Evolutionary conservation across 2,329 filamentous ascomycete species (phyloP), one percentile per base, ranked within the genome.

Genomic region (Endocalyx cinctus): DNA sequence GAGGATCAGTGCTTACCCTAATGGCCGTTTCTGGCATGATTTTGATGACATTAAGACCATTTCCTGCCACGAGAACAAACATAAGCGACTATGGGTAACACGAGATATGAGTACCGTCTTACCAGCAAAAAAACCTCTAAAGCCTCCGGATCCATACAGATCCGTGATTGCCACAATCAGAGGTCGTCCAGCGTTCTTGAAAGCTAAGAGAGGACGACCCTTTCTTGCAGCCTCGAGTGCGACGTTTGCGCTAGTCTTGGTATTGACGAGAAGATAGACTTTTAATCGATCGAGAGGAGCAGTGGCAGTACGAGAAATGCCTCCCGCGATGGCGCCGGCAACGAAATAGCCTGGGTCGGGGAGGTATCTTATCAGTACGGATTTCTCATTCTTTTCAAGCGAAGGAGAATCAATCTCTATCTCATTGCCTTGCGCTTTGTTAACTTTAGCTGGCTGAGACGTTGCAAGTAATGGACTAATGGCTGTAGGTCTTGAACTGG

Each of bases 1-100:
- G 25, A 3, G 16, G 25, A 27, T 28, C 20, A 16, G 33, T 31
- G 48, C 47, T 23, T 54, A 69, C 67, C 51, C 96, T 94, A 57
- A 98, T 95, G 17, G 92, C 90, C 17, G 90, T 96, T 65, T 98
- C 92, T 0, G 92, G 92, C 87, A 97, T 95, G 40, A 98, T 92
- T 62, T 98, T 98, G 53, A 96, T 62, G 3, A 98, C 88, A 50
- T 98, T 98, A 48, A 98, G 69, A 4, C 92, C 92, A 54, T 98
- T 98, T 23, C 92, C 89, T 94, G 48, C 15, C 17, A 8, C 20
- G n/a, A 22, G 29, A 37, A 27, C 27, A 35, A 28, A 43, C n/a
- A 41, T 42, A 29, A 25, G 19, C 13, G 22, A 15, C 8, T 15
- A 17, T n/a, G 23, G 20, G 16, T 22, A 22, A 27, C 31, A 20